Conservation (phyloP, 345 rosid genomes). For the Pseudoturritis turrita region DNA sequence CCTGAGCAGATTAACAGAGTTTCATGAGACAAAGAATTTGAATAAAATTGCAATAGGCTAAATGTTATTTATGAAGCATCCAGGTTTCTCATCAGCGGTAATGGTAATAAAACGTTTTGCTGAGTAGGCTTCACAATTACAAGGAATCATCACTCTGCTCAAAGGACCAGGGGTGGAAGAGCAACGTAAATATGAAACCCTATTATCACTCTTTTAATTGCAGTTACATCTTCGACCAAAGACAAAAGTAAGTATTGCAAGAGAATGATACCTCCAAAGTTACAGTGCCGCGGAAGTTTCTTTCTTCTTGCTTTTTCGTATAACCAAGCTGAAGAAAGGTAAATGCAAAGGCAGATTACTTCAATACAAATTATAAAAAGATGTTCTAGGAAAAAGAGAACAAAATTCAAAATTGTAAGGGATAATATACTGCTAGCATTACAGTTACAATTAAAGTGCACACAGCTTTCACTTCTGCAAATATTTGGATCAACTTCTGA, state of each 20-base stretch:
- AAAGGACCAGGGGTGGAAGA: background rate
- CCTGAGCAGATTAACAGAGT: constrained; percentile 42
- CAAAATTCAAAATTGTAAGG: background rate
- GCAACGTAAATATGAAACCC: background rate
- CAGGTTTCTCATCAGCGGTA: background rate
- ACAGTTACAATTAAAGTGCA: background rate
- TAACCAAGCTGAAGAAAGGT: constrained; percentile 65
- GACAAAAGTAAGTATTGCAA: background rate
- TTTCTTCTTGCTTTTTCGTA: constrained; percentile 92
- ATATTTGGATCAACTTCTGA: constrained; percentile 3
- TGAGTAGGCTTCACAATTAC: background rate
- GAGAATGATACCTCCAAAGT: constrained; percentile 59
- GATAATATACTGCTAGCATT: background rate
- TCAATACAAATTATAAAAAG: background rate
- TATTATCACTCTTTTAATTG: background rate
- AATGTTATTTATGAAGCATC: background rate
- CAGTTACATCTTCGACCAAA: background rate
- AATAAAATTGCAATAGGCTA: background rate
- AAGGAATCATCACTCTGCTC: background rate
- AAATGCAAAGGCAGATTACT: background rate
- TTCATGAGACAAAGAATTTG: background rate
- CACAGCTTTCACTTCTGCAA: background rate
- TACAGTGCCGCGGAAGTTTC: constrained; percentile 83
- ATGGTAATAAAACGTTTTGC: background rate
- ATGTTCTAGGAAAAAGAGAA: background rate